These are phyloP conservation scores for Lonicera japonica DNA, from an alignment of 129 eudicot genomes.

Conservation along the genomic window DNA sequence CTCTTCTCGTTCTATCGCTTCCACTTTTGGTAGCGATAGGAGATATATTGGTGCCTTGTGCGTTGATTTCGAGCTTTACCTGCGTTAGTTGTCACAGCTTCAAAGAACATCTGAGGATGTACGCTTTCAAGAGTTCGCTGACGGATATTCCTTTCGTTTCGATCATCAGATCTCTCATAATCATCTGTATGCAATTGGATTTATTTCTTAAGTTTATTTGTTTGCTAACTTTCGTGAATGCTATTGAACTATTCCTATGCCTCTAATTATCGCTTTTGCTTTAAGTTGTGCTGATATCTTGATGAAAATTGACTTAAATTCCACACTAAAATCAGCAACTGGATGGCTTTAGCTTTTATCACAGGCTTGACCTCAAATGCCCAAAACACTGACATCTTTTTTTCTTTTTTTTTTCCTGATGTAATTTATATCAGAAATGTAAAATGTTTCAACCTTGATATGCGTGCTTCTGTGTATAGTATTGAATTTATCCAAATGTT, in stretches of 20 bases:
- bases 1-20: conserved; percentile 54
- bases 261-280: background rate
- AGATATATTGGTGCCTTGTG: conserved; percentile 64
- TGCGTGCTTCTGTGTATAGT: background rate
- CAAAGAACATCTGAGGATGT: conserved; percentile 58
- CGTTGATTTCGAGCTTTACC: conserved; percentile 69
- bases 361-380: too few relatives aligned
- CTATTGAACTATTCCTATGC: too few relatives aligned
- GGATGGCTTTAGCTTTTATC: background rate
- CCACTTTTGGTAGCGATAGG: conserved; percentile 72
- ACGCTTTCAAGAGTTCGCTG: conserved; percentile 73
- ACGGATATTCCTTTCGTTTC: conserved; percentile 85
- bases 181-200: conserved; percentile 50
- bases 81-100: conserved; percentile 68
- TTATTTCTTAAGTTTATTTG: background rate
- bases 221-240: background rate
- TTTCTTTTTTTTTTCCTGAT: too few relatives aligned
- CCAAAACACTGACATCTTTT: too few relatives aligned
- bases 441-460: background rate
- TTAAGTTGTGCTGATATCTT: conserved; percentile 2
- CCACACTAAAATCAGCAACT: background rate
- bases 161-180: conserved; percentile 76
- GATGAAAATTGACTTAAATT: background rate
- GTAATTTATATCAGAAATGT: too few relatives aligned
- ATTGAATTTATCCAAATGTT: background rate